A percentile compares a stretch with the other conserved stretches of the same genome.
phyloP scores from a whole-genome alignment of 176 grass and related monocot species.

The Saccharum spontaneum region DNA sequence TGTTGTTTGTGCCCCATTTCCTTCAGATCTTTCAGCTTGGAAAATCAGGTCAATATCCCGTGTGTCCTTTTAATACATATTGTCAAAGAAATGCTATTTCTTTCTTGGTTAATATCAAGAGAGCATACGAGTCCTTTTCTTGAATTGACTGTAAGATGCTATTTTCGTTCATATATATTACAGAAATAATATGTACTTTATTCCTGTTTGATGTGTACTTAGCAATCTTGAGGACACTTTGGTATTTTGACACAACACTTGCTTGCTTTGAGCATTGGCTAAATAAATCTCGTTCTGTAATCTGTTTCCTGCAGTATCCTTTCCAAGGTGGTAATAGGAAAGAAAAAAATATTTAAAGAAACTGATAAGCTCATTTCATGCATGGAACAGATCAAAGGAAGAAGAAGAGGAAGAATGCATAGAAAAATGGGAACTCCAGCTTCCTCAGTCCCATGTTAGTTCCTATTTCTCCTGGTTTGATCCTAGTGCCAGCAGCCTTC shows the following conservation, averaged over 20 bases:
- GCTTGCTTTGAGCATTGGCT: constrained; percentile 8
- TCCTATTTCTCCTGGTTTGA: constrained; percentile 67
- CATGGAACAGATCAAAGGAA: constrained; percentile 58
- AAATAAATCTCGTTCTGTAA: background rate
- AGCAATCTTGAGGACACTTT: background rate
- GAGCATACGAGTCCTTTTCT: background rate
- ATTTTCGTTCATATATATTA: constrained; percentile 1
- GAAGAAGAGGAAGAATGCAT: constrained; percentile 52
- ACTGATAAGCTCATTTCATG: constrained; percentile 2
- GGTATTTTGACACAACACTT: background rate
- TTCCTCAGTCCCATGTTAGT: constrained; percentile 62
- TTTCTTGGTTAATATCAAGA: background rate
- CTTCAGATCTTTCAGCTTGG: constrained; percentile 74
- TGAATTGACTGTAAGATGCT: background rate
- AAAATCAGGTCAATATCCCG: constrained; percentile 54
- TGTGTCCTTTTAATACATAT: constrained; percentile 12
- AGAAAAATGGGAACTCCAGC: constrained; percentile 75
- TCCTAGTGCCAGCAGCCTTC: constrained; percentile 45
- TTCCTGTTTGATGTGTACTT: background rate
- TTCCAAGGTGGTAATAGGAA: background rate
- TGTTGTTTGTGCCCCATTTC: constrained; percentile 71
- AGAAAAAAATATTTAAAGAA: background rate
- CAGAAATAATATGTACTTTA: background rate
- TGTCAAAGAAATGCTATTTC: background rate
- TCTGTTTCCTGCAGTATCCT: background rate